A percentile compares a stretch with the other conserved stretches of the same genome.
These are phyloP conservation scores for Nymphaea thermarum DNA, from an alignment of 164 flowering plant genomes.

Conservation along the genomic window DNA sequence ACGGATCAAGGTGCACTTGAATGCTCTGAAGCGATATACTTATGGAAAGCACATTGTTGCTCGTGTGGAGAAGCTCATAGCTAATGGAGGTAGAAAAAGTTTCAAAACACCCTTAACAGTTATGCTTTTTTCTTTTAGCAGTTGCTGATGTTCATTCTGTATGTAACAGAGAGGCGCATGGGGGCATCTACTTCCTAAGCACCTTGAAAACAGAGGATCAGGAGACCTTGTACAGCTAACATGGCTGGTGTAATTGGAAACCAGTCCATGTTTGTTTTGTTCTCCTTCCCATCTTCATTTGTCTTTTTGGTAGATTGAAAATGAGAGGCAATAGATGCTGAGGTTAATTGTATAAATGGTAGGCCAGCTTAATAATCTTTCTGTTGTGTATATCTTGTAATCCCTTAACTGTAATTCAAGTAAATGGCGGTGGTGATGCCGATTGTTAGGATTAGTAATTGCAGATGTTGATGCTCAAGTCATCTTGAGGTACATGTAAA, in stretches of 20 bases:
- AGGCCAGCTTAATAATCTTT: no score
- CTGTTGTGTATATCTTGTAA: no score
- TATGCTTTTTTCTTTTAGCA: background rate
- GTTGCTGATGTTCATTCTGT: background rate
- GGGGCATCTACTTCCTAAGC: slow-evolving; percentile 21
- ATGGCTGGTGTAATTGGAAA: slow-evolving; percentile 8
- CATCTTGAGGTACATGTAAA: no score
- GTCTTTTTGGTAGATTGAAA: no score
- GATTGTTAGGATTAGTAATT: no score
- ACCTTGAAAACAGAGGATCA: slow-evolving; percentile 6
- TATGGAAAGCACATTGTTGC: slow-evolving; percentile 86
- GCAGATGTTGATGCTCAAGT: no score
- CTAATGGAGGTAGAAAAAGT: slow-evolving; percentile 53
- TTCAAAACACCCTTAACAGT: background rate
- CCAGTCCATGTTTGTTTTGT: no score
- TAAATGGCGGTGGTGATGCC: no score
- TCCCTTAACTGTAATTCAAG: no score
- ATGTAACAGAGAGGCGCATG: slow-evolving; percentile 39
- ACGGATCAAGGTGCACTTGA: slow-evolving; percentile 70
- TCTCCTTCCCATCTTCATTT: no score
- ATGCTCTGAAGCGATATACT: slow-evolving; percentile 63
- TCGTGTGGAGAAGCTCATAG: slow-evolving; percentile 76
- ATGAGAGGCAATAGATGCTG: no score
- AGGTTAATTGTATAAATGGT: no score
- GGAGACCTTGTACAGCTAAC: slow-evolving; percentile 34